Evolutionary conservation across 495 filamentous ascomycete genomes (phyloP), one percentile per base, ranked within the genome.

Genomic region (Neurospora sublineolata): DNA sequence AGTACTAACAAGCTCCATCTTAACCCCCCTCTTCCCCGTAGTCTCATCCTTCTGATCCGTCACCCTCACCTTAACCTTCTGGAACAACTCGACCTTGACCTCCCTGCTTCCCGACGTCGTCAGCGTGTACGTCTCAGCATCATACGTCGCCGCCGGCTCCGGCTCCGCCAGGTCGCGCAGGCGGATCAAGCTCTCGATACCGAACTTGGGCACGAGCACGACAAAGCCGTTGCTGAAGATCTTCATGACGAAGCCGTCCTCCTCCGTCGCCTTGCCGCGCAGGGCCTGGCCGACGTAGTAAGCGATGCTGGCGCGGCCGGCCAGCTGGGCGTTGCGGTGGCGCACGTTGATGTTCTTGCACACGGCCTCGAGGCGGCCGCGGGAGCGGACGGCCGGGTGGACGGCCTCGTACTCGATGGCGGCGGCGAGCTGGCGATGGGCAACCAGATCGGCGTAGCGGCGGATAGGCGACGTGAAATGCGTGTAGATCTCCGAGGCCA

Each of bases 271-370:
- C 44, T 90, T 88, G 16, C 93, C 93, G 81, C 95, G 95, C 40
- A 98, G 88, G 3, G 94, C 93, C 81, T 98, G 95, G 0, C 95
- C 95, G 9, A 99, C 95, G 79, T 98, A 98, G 81, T 97, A 99
- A 75, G 97, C 93, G 72, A 98, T 91, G 75, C 90, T 93, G 39
- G 96, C 93, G 68, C 95, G 89, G 20, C 93, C 96, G 3, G 96
- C 96, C 78, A 95, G 89, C 81, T 98, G 95, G 27, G 96, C 95
- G 78, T 99, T 99, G 71, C 95, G 91, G 79, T 99, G 96, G 3
- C 96, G 91, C 30, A 94, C 89, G 80, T 99, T 99, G 87, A 99
- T 96, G 83, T 98, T 98, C 80, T 92, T 93, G 88, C 95, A 97
- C 12, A 98, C 91, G 44, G 87, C 92, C 79, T 97, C 95, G 38